phyloP scores from a whole-genome alignment of 495 filamentous ascomycete species.

The Xylaria grammica region DNA sequence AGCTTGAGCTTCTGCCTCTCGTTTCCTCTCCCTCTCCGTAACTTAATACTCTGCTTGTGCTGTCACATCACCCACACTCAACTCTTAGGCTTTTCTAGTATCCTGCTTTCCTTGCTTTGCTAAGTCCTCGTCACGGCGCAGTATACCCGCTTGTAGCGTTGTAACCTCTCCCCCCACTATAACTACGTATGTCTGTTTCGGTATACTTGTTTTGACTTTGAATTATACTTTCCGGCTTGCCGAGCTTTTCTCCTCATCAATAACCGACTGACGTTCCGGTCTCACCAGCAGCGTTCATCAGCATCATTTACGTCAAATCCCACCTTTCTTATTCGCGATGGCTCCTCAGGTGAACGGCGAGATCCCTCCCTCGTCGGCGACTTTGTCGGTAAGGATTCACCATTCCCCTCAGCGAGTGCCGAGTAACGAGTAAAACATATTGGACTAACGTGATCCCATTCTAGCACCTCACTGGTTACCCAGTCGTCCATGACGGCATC shows the following conservation, averaged over 20 bases:
- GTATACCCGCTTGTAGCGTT: too few relatives aligned
- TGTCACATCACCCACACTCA: background rate
- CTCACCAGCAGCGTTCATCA: background rate
- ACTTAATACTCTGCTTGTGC: background rate
- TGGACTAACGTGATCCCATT: constrained; percentile 20
- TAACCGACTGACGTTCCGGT: background rate
- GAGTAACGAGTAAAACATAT: background rate
- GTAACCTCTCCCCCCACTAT: background rate
- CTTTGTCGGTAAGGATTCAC: constrained; percentile 63
- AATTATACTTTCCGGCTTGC: constrained; percentile 14
- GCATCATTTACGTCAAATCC: constrained; percentile 2
- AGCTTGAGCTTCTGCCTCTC: background rate
- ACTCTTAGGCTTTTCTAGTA: background rate
- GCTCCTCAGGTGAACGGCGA: constrained; percentile 69
- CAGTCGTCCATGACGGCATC: constrained; percentile 81
- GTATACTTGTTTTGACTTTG: background rate
- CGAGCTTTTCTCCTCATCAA: background rate
- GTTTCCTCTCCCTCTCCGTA: background rate
- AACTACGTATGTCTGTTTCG: constrained; percentile 11
- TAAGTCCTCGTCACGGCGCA: background rate
- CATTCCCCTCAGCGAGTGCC: background rate
- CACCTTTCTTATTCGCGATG: constrained; percentile 35
- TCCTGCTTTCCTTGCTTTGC: background rate
- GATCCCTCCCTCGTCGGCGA: constrained; percentile 63
- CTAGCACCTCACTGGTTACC: constrained; percentile 86